These are phyloP conservation scores for Coemansia sp. DNA, from an alignment of 192 early-diverging fungal species.

Conservation along the genomic window DNA sequence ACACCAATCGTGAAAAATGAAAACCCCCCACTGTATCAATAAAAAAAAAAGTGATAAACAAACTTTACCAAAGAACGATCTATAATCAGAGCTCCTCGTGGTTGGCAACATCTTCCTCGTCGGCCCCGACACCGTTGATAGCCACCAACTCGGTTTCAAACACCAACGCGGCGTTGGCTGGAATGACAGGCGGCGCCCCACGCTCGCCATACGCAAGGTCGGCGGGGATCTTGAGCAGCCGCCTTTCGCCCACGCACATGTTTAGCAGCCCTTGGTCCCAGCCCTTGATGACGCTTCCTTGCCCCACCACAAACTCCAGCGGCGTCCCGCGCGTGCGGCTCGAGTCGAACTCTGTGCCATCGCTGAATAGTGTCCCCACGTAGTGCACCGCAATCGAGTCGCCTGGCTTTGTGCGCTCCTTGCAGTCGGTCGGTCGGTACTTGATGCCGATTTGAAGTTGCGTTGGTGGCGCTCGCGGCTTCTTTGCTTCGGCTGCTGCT, in stretches of 20 bases:
- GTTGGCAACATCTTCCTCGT: not conserved
- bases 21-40: not conserved
- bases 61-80: too few species aligned
- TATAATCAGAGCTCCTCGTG: constrained; percentile 34
- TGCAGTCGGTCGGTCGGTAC: constrained; percentile 23
- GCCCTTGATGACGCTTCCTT: constrained; percentile 87
- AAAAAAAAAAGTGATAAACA: too few species aligned
- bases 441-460: constrained; percentile 44
- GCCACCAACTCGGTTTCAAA: constrained; percentile 77
- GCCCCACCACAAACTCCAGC: constrained; percentile 80
- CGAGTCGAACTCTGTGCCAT: constrained; percentile 84
- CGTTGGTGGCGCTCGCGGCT: constrained; percentile 14
- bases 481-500: not conserved
- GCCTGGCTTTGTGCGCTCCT: constrained; percentile 41
- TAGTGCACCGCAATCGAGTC: constrained; percentile 69
- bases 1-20: not conserved
- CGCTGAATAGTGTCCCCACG: constrained; percentile 52
- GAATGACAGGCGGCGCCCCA: constrained; percentile 71
- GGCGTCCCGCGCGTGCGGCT: constrained; percentile 76
- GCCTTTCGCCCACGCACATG: constrained; percentile 85
- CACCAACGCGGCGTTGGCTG: constrained; percentile 70
- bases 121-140: constrained; percentile 31
- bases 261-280: constrained; percentile 85
- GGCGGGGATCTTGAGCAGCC: constrained; percentile 73
- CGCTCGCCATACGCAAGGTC: constrained; percentile 79